Percentiles rank a stretch among this genome's conserved stretches.
phyloP scores from a whole-genome alignment of 345 rosid genomes.

The Gynandropsis gynandra region DNA sequence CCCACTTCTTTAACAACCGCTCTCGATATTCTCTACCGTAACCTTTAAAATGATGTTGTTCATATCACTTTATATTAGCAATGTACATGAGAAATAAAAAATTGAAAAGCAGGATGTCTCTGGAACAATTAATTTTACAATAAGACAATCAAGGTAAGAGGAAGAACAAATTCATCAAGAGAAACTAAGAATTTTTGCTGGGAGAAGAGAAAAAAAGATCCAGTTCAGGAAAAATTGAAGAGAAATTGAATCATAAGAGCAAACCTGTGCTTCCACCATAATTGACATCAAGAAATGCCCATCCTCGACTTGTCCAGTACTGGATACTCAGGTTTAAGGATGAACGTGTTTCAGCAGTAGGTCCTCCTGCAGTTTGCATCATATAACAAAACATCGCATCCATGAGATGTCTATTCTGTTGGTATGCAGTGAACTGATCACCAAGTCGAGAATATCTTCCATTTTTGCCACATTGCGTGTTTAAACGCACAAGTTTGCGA shows the following conservation, averaged over 20 bases:
- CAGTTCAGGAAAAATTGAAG: too few relatives aligned
- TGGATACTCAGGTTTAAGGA: constrained; percentile 65
- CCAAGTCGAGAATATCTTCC: neutral
- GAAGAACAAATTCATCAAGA: too few relatives aligned
- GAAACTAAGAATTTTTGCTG: too few relatives aligned
- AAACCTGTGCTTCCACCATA: constrained; percentile 99
- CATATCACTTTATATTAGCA: constrained; percentile 1
- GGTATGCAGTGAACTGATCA: neutral
- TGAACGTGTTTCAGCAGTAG: constrained; percentile 77
- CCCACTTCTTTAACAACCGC: constrained; percentile 69
- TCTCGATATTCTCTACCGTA: constrained; percentile 94
- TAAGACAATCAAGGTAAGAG: too few relatives aligned
- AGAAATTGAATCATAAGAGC: constrained; percentile 20
- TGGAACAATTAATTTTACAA: neutral
- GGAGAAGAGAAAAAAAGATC: too few relatives aligned
- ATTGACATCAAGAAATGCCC: constrained; percentile 95
- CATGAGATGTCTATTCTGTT: neutral
- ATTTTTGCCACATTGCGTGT: neutral
- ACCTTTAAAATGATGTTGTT: constrained; percentile 40
- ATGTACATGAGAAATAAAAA: neutral
- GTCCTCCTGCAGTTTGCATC: constrained; percentile 64
- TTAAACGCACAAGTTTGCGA: constrained; percentile 9
- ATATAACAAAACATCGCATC: constrained; percentile 3
- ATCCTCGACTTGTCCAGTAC: constrained; percentile 97
- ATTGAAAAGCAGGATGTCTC: constrained; percentile 3